Percentiles rank a stretch among this genome's conserved stretches.
Conservation (phyloP, 2,329 filamentous ascomycete species). For the Emericellopsis cladophorae region DNA sequence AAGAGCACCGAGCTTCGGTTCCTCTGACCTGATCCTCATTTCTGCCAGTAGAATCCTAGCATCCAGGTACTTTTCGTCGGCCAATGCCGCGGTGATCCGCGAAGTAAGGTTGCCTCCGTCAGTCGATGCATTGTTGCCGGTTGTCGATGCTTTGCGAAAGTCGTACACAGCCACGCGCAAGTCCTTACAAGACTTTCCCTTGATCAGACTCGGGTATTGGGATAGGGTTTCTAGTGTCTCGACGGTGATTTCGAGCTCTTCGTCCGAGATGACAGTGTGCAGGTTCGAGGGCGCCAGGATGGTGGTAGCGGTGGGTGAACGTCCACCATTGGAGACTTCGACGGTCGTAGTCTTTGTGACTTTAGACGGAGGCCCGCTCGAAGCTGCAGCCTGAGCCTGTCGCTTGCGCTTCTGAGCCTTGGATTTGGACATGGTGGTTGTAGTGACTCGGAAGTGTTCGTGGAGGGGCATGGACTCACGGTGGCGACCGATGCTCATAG, state of each 20-base stretch:
- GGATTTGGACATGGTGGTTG: constrained; percentile 24
- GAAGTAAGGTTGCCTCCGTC: constrained; percentile 52
- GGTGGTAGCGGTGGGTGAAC: constrained; percentile 1
- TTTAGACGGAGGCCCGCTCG: constrained; percentile 22
- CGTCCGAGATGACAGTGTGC: constrained; percentile 41
- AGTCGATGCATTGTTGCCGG: constrained; percentile 29
- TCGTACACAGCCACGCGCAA: constrained; percentile 55
- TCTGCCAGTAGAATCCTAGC: constrained; percentile 53
- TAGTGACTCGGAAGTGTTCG: background rate
- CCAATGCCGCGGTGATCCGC: constrained; percentile 51
- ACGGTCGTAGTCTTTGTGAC: constrained; percentile 21
- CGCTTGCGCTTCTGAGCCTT: constrained; percentile 34
- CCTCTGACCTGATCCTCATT: constrained; percentile 54
- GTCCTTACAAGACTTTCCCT: constrained; percentile 55
- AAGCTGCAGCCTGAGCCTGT: constrained; percentile 11
- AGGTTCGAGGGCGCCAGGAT: constrained; percentile 33
- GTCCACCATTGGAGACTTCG: constrained; percentile 13
- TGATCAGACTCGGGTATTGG: constrained; percentile 48
- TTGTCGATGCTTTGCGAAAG: constrained; percentile 57
- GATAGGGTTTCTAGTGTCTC: constrained; percentile 49
- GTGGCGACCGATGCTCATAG: background rate
- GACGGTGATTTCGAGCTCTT: constrained; percentile 55
- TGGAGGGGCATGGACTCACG: no score
- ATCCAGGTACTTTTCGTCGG: constrained; percentile 53
- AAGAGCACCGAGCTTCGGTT: constrained; percentile 54